phyloP scores from a whole-genome alignment of 2,329 filamentous ascomycete genomes.

The Rutstroemia sp. region DNA sequence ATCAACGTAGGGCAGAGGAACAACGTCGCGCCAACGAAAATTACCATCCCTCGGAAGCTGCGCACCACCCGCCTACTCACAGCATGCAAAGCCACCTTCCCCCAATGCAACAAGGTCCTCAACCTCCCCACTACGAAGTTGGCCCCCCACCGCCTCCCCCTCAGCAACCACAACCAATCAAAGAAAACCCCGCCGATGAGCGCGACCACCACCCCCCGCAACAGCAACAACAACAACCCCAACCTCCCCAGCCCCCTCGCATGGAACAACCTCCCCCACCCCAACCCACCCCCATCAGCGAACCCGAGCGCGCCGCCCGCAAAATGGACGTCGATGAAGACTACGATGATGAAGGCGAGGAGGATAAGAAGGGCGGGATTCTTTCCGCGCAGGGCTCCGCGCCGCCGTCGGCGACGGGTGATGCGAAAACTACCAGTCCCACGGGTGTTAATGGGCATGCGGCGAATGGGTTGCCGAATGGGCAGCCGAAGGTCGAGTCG shows the following conservation, averaged over 20 bases:
- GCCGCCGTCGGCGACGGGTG: slow-evolving; percentile 34
- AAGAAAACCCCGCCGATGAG: slow-evolving; percentile 53
- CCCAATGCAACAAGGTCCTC: slow-evolving; percentile 53
- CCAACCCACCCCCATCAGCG: slow-evolving; percentile 47
- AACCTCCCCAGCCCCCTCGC: slow-evolving; percentile 31
- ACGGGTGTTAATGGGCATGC: slow-evolving; percentile 31
- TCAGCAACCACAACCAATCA: slow-evolving; percentile 25
- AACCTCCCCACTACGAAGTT: slow-evolving; percentile 44
- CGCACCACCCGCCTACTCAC: slow-evolving; percentile 69
- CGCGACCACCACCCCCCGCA: slow-evolving; percentile 33
- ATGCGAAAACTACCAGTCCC: slow-evolving; percentile 46
- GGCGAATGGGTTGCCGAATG: slow-evolving; percentile 26
- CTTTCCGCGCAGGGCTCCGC: slow-evolving; percentile 38
- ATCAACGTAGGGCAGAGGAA: slow-evolving; percentile 50
- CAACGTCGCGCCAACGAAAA: slow-evolving; percentile 67
- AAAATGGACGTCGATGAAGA: slow-evolving; percentile 98
- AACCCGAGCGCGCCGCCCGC: slow-evolving; percentile 75
- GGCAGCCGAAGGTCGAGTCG: slow-evolving; percentile 26
- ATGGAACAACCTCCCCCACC: slow-evolving; percentile 29
- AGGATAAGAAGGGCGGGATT: slow-evolving; percentile 60
- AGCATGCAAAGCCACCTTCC: slow-evolving; percentile 48
- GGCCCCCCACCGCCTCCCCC: slow-evolving; percentile 34
- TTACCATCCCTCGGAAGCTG: slow-evolving; percentile 89
- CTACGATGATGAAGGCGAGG: slow-evolving; percentile 90
- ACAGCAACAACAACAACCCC: slow-evolving; percentile 17